These are phyloP conservation scores for Globisporangium lucens DNA, from an alignment of 352 stramenopile species.

Conservation along the genomic window DNA sequence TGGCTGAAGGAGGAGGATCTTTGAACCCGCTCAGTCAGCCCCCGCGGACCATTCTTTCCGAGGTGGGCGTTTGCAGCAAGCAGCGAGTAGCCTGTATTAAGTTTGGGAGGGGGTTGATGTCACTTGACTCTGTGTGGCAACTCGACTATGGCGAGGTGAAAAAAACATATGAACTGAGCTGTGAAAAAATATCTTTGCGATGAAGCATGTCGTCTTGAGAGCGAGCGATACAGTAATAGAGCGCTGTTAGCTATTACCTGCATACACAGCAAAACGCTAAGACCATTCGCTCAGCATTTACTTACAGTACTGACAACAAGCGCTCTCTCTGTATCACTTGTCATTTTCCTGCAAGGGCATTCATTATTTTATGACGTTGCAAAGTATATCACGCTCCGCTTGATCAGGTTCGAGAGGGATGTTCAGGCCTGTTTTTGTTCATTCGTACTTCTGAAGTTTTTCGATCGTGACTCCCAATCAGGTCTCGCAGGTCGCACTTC, in stretches of 20 bases:
- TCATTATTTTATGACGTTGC: background rate
- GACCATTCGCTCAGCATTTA: background rate
- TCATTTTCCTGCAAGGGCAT: no score
- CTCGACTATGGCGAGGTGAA: background rate
- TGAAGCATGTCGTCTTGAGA: background rate
- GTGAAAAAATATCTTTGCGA: background rate
- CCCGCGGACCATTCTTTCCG: background rate
- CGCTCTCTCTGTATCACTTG: no score
- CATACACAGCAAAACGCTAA: background rate
- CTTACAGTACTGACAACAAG: no score
- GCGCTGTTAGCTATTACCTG: background rate
- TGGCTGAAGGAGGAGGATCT: background rate
- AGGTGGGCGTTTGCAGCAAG: background rate
- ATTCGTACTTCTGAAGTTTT: conserved; percentile 2
- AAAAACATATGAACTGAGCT: background rate
- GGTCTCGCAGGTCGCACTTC: background rate
- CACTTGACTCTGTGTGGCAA: background rate
- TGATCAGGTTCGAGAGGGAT: background rate
- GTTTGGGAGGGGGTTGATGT: background rate
- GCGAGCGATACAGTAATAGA: background rate
- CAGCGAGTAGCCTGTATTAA: background rate
- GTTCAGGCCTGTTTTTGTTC: background rate
- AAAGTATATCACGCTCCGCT: background rate
- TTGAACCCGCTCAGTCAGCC: background rate
- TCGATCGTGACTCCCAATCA: background rate